A percentile compares a stretch with the other conserved stretches of the same genome.
Conservation (phyloP, 805 yeast species). For the Metschnikowia reukaufii region DNA sequence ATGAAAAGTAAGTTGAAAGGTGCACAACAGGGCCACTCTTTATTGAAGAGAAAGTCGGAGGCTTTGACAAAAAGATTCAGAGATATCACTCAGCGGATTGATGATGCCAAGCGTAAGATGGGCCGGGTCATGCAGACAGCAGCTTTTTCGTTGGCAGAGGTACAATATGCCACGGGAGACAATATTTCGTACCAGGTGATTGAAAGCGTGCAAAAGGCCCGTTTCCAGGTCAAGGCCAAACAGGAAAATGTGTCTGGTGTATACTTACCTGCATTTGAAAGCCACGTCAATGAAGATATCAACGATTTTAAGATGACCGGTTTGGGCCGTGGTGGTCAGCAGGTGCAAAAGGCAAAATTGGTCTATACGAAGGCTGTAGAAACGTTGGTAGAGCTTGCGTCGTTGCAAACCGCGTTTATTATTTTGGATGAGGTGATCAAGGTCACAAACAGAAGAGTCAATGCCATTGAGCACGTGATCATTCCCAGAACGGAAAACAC, state of each 20-base stretch:
- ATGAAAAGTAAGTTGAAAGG: conserved; percentile 97
- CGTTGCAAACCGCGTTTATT: conserved; percentile 94
- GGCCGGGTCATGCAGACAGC: conserved; percentile 98
- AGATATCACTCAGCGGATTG: conserved; percentile 91
- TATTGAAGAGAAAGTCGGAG: conserved; percentile 92
- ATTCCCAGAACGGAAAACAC: conserved; percentile 98
- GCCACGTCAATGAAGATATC: conserved; percentile 76
- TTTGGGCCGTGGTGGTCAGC: conserved; percentile 97
- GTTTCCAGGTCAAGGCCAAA: conserved; percentile 86
- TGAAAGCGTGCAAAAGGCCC: conserved; percentile 86
- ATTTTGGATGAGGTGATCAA: conserved; percentile 96
- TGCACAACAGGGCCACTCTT: conserved; percentile 93
- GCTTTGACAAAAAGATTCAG: conserved; percentile 95
- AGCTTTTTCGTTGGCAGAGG: conserved; percentile 95
- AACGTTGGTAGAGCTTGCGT: conserved; percentile 91
- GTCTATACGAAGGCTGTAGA: conserved; percentile 97
- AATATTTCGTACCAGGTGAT: conserved; percentile 94
- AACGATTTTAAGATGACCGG: conserved; percentile 97
- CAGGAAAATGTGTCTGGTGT: conserved; percentile 98
- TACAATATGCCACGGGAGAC: conserved; percentile 95
- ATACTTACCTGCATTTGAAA: conserved; percentile 86
- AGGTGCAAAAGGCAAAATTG: conserved; percentile 88
- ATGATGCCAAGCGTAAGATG: conserved; percentile 95
- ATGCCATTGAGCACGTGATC: conserved; percentile 97
- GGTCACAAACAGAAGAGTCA: conserved; percentile 96